phyloP scores from a whole-genome alignment of 2,329 filamentous ascomycete species.

The Pestalotiopsis sp. region DNA sequence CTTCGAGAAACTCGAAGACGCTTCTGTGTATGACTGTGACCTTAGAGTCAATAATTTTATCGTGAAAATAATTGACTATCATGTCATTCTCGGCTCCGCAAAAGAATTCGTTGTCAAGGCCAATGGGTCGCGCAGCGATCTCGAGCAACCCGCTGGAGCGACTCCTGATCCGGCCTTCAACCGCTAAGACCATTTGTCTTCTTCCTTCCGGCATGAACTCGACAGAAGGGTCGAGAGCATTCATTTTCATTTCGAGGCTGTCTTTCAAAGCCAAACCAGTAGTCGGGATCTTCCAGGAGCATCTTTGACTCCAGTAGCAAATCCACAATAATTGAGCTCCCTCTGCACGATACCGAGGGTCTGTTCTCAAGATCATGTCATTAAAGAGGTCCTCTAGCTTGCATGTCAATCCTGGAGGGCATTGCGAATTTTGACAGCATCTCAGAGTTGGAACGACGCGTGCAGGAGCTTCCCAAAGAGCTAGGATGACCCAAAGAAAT shows the following conservation, averaged over 20 bases:
- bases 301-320: too few species aligned
- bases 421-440: background rate
- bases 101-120: too few species aligned
- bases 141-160: background rate
- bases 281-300: background rate
- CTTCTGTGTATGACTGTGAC: too few species aligned
- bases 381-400: background rate
- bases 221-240: background rate
- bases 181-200: background rate
- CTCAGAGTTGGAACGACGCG: background rate
- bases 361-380: background rate
- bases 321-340: too few species aligned
- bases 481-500: background rate
- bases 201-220: background rate
- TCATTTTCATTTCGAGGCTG: background rate
- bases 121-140: background rate
- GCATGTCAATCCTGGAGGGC: background rate
- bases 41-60: too few species aligned
- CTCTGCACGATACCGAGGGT: background rate
- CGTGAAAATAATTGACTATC: too few species aligned
- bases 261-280: background rate
- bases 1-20: too few species aligned
- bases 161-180: background rate
- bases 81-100: too few species aligned
- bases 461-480: background rate